phyloP scores from a whole-genome alignment of 2,329 filamentous ascomycete genomes.

The Phaeoacremonium minimum region DNA sequence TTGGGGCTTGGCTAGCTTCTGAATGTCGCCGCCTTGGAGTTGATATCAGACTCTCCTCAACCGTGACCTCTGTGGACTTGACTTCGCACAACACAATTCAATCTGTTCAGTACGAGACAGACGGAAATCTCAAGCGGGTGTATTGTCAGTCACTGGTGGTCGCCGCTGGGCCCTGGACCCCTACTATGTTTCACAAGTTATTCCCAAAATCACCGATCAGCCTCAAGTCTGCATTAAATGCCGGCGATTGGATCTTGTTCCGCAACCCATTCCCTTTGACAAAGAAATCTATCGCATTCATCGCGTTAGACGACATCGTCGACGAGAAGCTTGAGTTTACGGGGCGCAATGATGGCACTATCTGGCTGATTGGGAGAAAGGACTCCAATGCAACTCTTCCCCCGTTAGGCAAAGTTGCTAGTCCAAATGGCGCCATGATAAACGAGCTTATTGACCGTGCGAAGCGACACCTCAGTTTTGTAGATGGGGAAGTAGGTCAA shows the following conservation, averaged over 20 bases:
- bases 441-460: neutral
- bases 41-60: neutral
- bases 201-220: neutral
- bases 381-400: neutral
- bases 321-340: no score
- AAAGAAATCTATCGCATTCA: no score
- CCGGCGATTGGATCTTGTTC: conserved; percentile 1
- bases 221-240: neutral
- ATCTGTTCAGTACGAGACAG: neutral
- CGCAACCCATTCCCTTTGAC: neutral
- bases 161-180: neutral
- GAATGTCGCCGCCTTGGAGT: neutral
- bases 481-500: neutral
- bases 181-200: neutral
- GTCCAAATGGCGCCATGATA: neutral
- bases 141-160: neutral
- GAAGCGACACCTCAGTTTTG: neutral
- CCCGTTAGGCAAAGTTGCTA: neutral
- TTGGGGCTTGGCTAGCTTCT: neutral
- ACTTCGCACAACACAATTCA: neutral
- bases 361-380: neutral
- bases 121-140: neutral
- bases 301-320: no score
- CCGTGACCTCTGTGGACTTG: neutral
- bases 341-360: neutral